Percentiles rank a stretch among this genome's conserved stretches.
Conservation (phyloP, 2,329 filamentous ascomycete species). For the Paracorniculantispora psalliotae region DNA sequence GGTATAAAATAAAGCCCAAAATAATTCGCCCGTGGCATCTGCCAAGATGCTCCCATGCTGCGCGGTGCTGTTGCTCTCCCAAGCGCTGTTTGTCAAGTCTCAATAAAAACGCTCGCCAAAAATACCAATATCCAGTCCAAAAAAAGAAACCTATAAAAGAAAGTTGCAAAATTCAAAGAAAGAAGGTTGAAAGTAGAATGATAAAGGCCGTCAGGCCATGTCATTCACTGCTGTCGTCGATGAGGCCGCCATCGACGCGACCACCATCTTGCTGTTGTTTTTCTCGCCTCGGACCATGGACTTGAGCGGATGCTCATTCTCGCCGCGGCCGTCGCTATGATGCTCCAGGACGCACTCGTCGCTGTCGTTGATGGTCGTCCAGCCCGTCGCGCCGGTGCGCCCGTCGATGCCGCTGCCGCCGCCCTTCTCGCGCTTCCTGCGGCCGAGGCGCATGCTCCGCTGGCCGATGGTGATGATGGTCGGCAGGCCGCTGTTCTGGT, state of each 20-base stretch:
- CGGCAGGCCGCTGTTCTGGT: conserved; percentile 12
- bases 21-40: neutral
- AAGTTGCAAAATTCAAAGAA: neutral
- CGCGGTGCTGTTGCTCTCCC: neutral
- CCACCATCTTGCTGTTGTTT: neutral
- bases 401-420: conserved; percentile 10
- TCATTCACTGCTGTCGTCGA: conserved; percentile 5
- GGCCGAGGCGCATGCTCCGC: conserved; percentile 16
- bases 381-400: conserved; percentile 13
- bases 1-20: neutral
- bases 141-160: neutral
- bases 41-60: neutral
- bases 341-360: conserved; percentile 18
- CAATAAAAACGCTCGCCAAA: neutral
- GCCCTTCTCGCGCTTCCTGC: conserved; percentile 16
- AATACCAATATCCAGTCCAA: neutral
- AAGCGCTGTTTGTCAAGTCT: neutral
- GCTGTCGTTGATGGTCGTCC: conserved; percentile 21
- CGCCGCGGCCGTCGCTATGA: neutral
- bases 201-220: neutral
- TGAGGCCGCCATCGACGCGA: neutral
- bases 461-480: conserved; percentile 20
- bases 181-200: neutral
- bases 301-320: no score
- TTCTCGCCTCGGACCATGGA: no score